A percentile compares a stretch with the other conserved stretches of the same genome.
Evolutionary conservation across 805 yeast genomes (phyloP).

Genomic region (Wickerhamiella bombiphila): DNA sequence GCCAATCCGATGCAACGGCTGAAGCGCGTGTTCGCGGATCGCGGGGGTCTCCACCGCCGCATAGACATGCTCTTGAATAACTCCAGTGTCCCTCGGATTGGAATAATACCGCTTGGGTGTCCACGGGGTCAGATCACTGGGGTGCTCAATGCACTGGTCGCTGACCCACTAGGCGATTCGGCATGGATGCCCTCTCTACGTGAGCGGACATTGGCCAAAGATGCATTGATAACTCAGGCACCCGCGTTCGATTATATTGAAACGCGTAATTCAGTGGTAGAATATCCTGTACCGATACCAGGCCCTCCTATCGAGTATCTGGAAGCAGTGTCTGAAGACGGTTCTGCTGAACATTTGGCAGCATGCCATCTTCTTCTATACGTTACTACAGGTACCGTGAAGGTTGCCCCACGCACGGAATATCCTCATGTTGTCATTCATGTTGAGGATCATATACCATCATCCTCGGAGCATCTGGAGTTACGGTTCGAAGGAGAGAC

Average conservation of each 20-base stretch:
- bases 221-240: conserved; percentile 19
- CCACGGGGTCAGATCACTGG: conserved; percentile 16
- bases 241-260: conserved; percentile 19
- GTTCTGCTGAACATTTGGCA: conserved; percentile 20
- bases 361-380: conserved; percentile 19
- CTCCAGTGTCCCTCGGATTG: conserved; percentile 18
- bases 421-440: conserved; percentile 15
- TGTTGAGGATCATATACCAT: conserved; percentile 7
- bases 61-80: conserved; percentile 13
- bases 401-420: conserved; percentile 12
- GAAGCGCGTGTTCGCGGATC: conserved; percentile 18
- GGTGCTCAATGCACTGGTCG: conserved; percentile 21
- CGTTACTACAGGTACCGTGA: conserved; percentile 13
- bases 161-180: conserved; percentile 24
- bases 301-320: conserved; percentile 20
- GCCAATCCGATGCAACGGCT: conserved; percentile 17
- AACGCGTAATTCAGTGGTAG: conserved; percentile 23
- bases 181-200: conserved; percentile 21
- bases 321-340: conserved; percentile 20
- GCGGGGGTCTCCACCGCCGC: conserved; percentile 19
- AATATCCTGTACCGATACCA: conserved; percentile 17
- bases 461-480: background rate
- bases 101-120: conserved; percentile 19
- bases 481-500: conserved; percentile 8
- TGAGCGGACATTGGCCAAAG: conserved; percentile 22